Evolutionary conservation across 1,284 basidiomycete genomes (phyloP).

Genomic region (Trichosporon sp.): DNA sequence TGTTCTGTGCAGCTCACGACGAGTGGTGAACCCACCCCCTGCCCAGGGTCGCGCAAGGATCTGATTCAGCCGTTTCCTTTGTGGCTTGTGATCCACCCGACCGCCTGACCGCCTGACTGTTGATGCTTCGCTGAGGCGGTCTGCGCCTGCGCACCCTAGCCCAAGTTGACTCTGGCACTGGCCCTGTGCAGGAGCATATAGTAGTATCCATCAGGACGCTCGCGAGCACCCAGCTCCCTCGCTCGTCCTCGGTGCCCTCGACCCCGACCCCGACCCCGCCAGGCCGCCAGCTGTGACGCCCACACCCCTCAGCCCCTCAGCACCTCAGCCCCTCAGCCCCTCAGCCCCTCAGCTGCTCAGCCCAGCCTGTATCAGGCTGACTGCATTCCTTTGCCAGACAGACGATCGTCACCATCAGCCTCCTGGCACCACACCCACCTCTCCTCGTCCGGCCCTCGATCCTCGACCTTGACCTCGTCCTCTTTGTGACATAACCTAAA

Average conservation of each 20-base stretch:
- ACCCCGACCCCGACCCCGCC: background rate
- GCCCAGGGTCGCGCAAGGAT: background rate
- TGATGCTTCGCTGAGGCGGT: background rate
- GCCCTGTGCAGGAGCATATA: background rate
- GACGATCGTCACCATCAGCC: background rate
- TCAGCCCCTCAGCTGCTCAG: background rate
- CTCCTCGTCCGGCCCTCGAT: background rate
- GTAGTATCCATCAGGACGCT: background rate
- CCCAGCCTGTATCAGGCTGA: background rate
- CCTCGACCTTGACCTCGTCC: background rate
- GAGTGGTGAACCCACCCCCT: background rate
- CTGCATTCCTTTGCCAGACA: background rate
- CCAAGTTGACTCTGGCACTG: background rate
- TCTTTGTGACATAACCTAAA: background rate
- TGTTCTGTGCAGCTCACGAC: background rate
- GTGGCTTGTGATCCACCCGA: slow-evolving; percentile 7
- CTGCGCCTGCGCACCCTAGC: background rate
- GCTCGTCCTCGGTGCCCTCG: background rate
- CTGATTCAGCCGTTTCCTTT: slow-evolving; percentile 1
- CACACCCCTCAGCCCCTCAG: background rate
- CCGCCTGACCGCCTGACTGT: background rate
- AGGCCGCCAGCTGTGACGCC: background rate
- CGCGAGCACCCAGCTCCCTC: background rate
- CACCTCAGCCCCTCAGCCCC: background rate
- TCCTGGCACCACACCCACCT: background rate